These are phyloP conservation scores for Colletotrichum theobromicola DNA, from an alignment of 2,329 filamentous ascomycete genomes.

Conservation along the genomic window DNA sequence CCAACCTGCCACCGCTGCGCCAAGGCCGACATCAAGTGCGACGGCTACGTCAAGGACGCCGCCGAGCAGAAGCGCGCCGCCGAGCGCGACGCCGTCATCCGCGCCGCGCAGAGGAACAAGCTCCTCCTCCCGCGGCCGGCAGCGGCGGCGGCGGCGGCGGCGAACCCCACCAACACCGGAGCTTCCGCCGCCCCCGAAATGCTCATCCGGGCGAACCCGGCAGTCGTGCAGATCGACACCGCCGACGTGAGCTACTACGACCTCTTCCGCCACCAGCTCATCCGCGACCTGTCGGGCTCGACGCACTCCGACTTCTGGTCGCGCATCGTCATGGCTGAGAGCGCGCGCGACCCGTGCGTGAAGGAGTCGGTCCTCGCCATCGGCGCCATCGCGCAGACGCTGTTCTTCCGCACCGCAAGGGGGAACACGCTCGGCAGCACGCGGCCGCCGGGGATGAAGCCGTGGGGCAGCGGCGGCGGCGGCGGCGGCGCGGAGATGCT, in stretches of 20 bases:
- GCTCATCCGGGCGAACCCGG: neutral
- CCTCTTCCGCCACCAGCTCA: constrained; percentile 24
- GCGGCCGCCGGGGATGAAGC: neutral
- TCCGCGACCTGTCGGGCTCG: constrained; percentile 23
- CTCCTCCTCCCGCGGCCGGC: neutral
- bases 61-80: neutral
- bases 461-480: neutral
- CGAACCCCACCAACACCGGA: too few relatives aligned
- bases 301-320: constrained; percentile 26
- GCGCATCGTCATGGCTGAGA: constrained; percentile 24
- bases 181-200: too few relatives aligned
- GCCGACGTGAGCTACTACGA: constrained; percentile 24
- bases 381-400: constrained; percentile 22
- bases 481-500: neutral
- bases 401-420: neutral
- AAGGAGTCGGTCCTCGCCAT: constrained; percentile 26
- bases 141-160: too few relatives aligned
- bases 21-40: constrained; percentile 19
- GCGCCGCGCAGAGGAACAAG: neutral
- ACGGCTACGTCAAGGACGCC: constrained; percentile 15
- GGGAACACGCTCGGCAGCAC: neutral
- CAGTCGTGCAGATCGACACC: neutral
- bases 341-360: constrained; percentile 21
- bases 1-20: constrained; percentile 26
- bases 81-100: neutral